Percentiles rank a stretch among this genome's conserved stretches.
Evolutionary conservation across 2,329 filamentous ascomycete species (phyloP).

Genomic region (Fusarium tanahbumbuense): DNA sequence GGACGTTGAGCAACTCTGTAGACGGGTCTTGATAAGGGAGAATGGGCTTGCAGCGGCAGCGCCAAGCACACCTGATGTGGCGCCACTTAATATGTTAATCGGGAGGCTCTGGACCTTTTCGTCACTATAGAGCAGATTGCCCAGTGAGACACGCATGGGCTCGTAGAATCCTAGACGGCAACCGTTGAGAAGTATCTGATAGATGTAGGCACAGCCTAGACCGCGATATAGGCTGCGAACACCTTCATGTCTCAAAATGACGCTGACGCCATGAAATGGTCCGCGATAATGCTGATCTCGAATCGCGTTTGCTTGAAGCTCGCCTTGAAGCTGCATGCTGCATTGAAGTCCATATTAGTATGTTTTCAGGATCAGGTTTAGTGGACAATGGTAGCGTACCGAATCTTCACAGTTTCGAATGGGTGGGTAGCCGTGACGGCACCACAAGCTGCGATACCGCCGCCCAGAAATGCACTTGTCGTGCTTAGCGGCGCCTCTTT

Average conservation of each 20-base stretch:
- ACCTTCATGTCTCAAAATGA: background rate
- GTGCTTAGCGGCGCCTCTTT: background rate
- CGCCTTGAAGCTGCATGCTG: background rate
- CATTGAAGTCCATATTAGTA: background rate
- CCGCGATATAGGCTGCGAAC: background rate
- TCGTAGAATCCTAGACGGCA: background rate
- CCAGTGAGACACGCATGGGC: background rate
- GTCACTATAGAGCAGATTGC: background rate
- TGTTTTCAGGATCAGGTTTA: background rate
- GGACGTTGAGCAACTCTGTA: background rate
- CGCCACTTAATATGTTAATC: background rate
- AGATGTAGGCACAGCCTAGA: background rate
- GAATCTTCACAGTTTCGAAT: background rate
- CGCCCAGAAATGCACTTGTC: background rate
- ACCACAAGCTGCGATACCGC: background rate
- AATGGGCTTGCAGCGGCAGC: background rate
- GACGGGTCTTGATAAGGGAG: background rate
- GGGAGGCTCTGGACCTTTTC: background rate
- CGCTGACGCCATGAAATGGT: background rate
- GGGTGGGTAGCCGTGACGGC: background rate
- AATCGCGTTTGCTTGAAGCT: background rate
- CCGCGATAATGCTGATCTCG: background rate
- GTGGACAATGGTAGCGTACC: background rate
- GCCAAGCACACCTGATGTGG: background rate
- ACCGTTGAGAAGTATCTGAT: background rate